Evolutionary conservation across 257 asterid species (phyloP).

Genomic region (Nicotiana obtusifolia): DNA sequence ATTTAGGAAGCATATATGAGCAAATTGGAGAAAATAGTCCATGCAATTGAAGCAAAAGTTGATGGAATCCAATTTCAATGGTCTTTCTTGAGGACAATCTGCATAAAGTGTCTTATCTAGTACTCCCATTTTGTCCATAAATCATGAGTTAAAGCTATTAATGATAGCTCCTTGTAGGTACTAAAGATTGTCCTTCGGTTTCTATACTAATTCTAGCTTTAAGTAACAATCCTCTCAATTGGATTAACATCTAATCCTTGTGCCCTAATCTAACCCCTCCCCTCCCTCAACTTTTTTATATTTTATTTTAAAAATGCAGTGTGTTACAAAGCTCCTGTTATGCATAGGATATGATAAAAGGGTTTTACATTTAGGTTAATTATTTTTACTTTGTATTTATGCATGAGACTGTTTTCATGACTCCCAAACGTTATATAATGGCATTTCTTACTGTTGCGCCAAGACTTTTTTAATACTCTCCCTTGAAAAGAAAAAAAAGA

Average conservation of each 20-base stretch:
- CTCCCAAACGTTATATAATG: neutral
- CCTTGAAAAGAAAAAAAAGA: neutral
- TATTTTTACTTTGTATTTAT: too few relatives aligned
- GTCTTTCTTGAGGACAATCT: slow-evolving; percentile 4
- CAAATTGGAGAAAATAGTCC: slow-evolving; percentile 18
- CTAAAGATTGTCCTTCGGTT: slow-evolving; percentile 7
- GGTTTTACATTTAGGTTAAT: too few relatives aligned
- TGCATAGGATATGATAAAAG: too few relatives aligned
- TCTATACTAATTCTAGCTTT: slow-evolving; percentile 8
- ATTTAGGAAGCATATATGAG: neutral
- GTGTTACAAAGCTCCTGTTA: neutral
- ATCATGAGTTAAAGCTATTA: neutral
- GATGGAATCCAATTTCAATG: slow-evolving; percentile 21
- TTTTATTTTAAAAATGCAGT: too few relatives aligned
- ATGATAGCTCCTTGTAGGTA: neutral
- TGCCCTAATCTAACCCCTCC: neutral
- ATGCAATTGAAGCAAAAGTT: slow-evolving; percentile 5
- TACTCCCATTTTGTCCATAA: neutral
- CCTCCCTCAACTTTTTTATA: too few relatives aligned
- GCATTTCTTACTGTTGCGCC: neutral
- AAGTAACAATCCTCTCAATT: neutral
- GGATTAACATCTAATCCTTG: neutral
- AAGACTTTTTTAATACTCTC: neutral
- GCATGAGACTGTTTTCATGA: too few relatives aligned
- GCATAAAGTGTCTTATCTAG: neutral